Evolutionary conservation across 192 early-diverging fungal species (phyloP), one percentile per base, ranked within the genome.

Genomic region (Coemansia sp.): DNA sequence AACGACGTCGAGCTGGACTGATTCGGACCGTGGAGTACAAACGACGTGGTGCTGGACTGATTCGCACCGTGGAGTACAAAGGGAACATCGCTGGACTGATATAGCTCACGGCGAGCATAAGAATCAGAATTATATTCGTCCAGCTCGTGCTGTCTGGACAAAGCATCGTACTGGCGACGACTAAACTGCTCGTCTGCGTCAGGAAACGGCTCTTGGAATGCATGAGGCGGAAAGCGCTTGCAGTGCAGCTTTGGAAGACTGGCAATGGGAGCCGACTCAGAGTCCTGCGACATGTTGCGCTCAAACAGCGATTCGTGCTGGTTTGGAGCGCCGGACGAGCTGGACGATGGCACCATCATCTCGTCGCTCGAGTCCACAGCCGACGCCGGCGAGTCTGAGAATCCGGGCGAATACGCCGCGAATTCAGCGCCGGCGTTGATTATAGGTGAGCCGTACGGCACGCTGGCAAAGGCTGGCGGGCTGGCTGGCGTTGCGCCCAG

Each of bases 361-460:
- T 48, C 47, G 60, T 55, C 64, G 20, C 40, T 37, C 37, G 21
- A 44, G 15, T 51, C 54, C 40, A 14, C 36, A 11, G 37, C 34
- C n/a, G 42, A 42, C 31, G 25, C 56, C 15, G 62, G 58, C 8
- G 51, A 53, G 36, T 74, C 66, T 6, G 75, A 72, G 60, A 69
- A 72, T 7, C 46, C 62, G 34, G 75, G 70, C 66, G 75, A 78
- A 56, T 78, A 72, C 25, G 62, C 59, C 19, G 60, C 75, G 36
- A 69, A 58, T 61, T 60, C 54, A 20, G 40, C 49, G 4, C 59
- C 60, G 44, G 36, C 20, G 1, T 12, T 22, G 21, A 37, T 58
- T 3, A 54, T 34, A 4, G 52, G 52, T 23, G 52, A 54, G 25
- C 25, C 25, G 26, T 31, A 54, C 14, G 52, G 52, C 25, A 54